Base-by-base conservation (phyloP, 2,329 filamentous ascomycete species). In the Calonectria leucothoes region DNA sequence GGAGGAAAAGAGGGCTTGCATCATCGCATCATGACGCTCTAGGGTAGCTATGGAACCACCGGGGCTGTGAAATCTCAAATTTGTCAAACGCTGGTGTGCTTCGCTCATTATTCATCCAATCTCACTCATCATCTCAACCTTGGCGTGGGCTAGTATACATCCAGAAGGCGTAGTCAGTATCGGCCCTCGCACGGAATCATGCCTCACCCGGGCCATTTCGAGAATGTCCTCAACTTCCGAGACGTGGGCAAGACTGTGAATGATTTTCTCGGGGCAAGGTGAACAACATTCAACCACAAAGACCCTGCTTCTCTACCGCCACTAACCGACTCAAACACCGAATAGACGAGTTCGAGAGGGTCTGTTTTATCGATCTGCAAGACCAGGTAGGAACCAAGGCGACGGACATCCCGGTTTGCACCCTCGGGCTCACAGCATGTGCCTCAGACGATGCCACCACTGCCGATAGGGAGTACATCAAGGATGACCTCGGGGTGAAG, bases 231-330 rank as follows among this genome's bases (percentile, higher is more conserved):
- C 78, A 96, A 96, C 83, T 95, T 96, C 81, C 91, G 94, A 71
- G 94, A 96, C 87, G 92, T 96, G 52, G 94, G 92, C 49, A 86
- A 87, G 75, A 92, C 91, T 0, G 87, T 95, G 77, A 95, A 95
- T 78, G 81, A 84, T 31, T 89, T 89, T 74, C 83, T 91, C 6
- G 88, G 88, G 29, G 85, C 86, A 75, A 89, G 87, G 92, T 92
- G 80, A 45, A 14, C 42, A n/a, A 35, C 48, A 63, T 11, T 23
- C n/a, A 29, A 20, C 29, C 31, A 5, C 17, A 37, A 37, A 37
- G 20, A 17, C 6, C 17, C 12, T 15, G 12, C 3, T 25, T 23
- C n/a, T 12, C 42, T 45, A 23, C 14, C 55, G 23, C 20, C 6
- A 37, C 33, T 37, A 35, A 59, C 55, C 29, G 52, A 35, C n/a